These are phyloP conservation scores for Ceriops tagal DNA, from an alignment of 345 rosid species.

Conservation along the genomic window DNA sequence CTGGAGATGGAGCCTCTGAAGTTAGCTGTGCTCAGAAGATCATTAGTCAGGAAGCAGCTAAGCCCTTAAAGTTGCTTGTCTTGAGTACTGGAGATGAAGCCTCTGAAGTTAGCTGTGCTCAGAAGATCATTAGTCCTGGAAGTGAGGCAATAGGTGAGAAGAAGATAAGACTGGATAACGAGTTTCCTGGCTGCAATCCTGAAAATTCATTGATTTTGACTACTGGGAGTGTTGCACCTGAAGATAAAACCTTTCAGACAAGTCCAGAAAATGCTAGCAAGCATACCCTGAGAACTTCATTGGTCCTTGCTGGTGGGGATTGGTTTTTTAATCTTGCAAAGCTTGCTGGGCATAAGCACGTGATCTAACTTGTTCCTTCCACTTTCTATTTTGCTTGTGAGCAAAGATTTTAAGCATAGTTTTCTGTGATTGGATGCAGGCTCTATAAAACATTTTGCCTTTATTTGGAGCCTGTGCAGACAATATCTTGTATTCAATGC, in stretches of 20 bases:
- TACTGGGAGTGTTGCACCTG: neutral
- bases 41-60: neutral
- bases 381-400: neutral
- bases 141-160: no score
- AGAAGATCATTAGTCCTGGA: no score
- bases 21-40: no score
- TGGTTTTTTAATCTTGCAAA: constrained; percentile 32
- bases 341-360: constrained; percentile 38
- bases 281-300: neutral
- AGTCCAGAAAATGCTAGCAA: constrained; percentile 15
- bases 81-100: no score
- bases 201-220: neutral
- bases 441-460: neutral
- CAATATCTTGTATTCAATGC: no score
- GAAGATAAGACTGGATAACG: no score
- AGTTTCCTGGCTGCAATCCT: neutral
- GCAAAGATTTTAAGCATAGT: no score
- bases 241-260: constrained; percentile 2
- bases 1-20: no score
- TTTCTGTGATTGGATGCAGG: neutral
- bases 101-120: no score
- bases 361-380: constrained; percentile 4
- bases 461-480: no score
- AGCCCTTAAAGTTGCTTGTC: neutral
- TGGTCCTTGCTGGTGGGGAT: constrained; percentile 3